Evolutionary conservation across 2,329 filamentous ascomycete species (phyloP), one percentile per base, ranked within the genome.

Genomic region (Eutypa lata): DNA sequence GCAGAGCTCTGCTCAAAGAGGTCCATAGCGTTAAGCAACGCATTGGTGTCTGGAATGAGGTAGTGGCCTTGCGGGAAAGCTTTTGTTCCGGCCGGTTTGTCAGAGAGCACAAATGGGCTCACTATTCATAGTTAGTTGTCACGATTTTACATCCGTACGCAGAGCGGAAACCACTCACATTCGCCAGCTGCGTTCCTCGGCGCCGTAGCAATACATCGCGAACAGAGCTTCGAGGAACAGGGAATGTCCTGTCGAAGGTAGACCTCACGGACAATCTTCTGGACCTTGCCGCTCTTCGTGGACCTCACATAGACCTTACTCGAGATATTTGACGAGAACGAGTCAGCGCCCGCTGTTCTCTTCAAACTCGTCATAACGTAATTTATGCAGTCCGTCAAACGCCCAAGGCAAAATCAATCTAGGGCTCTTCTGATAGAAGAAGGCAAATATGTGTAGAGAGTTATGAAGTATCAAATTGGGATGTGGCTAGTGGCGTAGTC

Each of bases 211-310:
- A 89, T 79, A 71, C 94, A 99, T 65, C 73, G 74, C 56, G 81
- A 81, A 76, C 94, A 99, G 44, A 99, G 78, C 71, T 87, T 89
- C 24, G 93, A 97, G 33, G 93, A 97, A 76, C 94, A 99, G 48
- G 94, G 93, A 66, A 99, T 97, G 71, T 99, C 94, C 74, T 93
- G 90, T 71, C 94, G 86, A 56, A 99, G 80, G 73, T 99, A 99
- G 58, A 97, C 82, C 77, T 99, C 94, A 65, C 92, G 86, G 61
- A 99, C 94, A 67, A 99, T 95, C 80, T 99, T 99, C 73, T 97
- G 94, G 55, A 97, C 93, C 76, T 97, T 97, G 72, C 94, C 94
- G 72, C 86, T 94, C 73, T 90, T 92, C 47, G 93, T 96, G 24
- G 94, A 97, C 55, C 94, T 84, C 58, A 99, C 90, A 68, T 95